These are phyloP conservation scores for Citrus australasica DNA, from an alignment of 345 rosid genomes.

Conservation along the genomic window DNA sequence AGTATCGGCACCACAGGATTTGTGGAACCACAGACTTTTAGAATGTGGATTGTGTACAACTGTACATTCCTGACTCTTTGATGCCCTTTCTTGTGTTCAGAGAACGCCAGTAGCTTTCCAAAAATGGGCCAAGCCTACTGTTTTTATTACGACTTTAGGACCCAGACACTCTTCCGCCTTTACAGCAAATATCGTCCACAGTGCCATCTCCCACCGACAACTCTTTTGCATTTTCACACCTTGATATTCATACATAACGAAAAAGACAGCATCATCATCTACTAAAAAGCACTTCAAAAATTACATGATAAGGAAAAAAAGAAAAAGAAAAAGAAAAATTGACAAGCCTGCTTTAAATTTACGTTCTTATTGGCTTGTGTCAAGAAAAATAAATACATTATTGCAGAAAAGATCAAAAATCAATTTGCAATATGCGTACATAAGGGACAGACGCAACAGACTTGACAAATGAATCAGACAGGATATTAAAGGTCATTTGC, in stretches of 20 bases:
- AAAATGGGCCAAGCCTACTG: not conserved
- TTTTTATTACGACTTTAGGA: not conserved
- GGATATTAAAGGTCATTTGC: not conserved
- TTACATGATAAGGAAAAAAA: no score
- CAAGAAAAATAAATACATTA: not conserved
- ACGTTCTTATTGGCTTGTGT: not conserved
- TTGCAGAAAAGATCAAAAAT: not conserved
- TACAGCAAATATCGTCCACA: not conserved
- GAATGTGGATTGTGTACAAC: no score
- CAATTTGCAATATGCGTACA: not conserved
- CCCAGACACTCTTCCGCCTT: not conserved
- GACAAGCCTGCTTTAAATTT: not conserved
- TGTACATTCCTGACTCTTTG: no score
- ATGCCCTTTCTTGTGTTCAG: no score
- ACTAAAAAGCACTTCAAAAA: no score
- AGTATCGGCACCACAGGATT: no score
- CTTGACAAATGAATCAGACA: not conserved
- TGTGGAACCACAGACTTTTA: no score
- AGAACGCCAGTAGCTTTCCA: no score
- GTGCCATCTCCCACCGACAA: not conserved
- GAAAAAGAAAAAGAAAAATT: no score
- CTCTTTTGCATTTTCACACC: not conserved
- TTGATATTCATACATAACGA: not conserved
- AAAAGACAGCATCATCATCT: not conserved
- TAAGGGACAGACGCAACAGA: not conserved